Percentiles rank a stretch among this genome's conserved stretches.
Evolutionary conservation across 805 yeast genomes (phyloP).

Genomic region (Kluyveromyces dobzhanskii): DNA sequence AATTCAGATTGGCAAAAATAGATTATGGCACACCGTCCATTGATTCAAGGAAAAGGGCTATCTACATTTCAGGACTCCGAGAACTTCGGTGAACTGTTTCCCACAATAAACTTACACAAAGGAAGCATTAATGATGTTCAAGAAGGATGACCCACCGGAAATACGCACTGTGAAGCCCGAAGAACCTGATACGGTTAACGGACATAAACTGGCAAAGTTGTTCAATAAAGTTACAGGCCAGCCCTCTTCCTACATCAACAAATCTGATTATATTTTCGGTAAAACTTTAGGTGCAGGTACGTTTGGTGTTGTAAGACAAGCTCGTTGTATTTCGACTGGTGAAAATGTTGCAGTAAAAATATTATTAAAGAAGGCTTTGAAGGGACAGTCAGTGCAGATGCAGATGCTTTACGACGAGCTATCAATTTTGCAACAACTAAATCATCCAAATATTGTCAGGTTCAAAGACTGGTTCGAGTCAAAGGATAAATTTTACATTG

Average conservation of each 20-base stretch:
- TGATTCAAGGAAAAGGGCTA: too few species aligned
- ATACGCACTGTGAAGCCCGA: conserved; percentile 3
- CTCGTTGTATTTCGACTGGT: conserved; percentile 40
- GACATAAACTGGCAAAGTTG: conserved; percentile 30
- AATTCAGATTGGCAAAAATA: too few species aligned
- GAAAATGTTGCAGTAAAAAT: conserved; percentile 88
- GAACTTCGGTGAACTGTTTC: too few species aligned
- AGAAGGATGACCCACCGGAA: neutral
- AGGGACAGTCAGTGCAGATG: conserved; percentile 53
- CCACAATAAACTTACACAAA: too few species aligned
- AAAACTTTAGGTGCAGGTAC: conserved; percentile 90
- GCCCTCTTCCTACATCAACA: conserved; percentile 60
- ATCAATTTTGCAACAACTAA: conserved; percentile 51
- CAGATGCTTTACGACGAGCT: conserved; percentile 74
- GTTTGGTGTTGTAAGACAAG: conserved; percentile 85
- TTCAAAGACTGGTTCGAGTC: conserved; percentile 91
- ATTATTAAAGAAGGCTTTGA: conserved; percentile 73
- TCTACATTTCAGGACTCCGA: too few species aligned
- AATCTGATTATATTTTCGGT: conserved; percentile 66
- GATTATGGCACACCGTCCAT: too few species aligned
- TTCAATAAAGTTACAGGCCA: conserved; percentile 60
- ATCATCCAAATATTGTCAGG: conserved; percentile 83
- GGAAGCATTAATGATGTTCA: too few species aligned
- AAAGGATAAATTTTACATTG: conserved; percentile 85
- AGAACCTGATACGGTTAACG: conserved; percentile 23